Conservation (phyloP, 2,329 filamentous ascomycete genomes). For the Colletotrichum noveboracense region DNA sequence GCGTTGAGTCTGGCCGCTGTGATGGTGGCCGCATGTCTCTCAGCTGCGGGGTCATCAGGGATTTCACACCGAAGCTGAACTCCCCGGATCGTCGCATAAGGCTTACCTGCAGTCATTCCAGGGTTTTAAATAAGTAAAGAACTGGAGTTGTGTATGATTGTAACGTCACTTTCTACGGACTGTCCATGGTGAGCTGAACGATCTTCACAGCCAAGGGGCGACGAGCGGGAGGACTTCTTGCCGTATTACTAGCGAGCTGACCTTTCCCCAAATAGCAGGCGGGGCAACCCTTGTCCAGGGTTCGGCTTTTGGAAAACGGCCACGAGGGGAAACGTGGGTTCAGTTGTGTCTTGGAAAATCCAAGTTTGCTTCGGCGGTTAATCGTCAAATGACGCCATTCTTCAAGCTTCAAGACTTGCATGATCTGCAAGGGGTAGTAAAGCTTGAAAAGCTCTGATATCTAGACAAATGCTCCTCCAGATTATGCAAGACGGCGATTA, state of each 20-base stretch:
- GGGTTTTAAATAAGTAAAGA: background rate
- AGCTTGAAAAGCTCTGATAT: background rate
- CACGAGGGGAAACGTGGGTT: background rate
- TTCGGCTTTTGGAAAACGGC: background rate
- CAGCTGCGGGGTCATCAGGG: background rate
- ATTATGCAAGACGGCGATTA: background rate
- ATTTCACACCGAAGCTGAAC: background rate
- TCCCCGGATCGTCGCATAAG: background rate
- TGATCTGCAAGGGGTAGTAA: background rate
- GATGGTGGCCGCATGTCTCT: background rate
- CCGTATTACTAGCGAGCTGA: background rate
- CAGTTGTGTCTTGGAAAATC: background rate
- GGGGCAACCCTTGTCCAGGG: background rate
- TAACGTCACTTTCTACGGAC: background rate
- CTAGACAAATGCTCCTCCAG: background rate
- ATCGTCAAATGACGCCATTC: conserved; percentile 2
- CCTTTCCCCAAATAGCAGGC: background rate
- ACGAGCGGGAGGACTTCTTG: background rate
- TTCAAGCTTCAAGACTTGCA: background rate
- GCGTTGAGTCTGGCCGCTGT: background rate
- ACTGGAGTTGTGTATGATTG: accelerated
- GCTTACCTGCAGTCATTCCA: background rate
- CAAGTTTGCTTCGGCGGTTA: background rate
- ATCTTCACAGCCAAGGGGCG: background rate
- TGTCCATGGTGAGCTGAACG: background rate